A percentile compares a stretch with the other conserved stretches of the same genome.
phyloP scores from a whole-genome alignment of 441 rosid genomes.

The Biscutella laevigata region DNA sequence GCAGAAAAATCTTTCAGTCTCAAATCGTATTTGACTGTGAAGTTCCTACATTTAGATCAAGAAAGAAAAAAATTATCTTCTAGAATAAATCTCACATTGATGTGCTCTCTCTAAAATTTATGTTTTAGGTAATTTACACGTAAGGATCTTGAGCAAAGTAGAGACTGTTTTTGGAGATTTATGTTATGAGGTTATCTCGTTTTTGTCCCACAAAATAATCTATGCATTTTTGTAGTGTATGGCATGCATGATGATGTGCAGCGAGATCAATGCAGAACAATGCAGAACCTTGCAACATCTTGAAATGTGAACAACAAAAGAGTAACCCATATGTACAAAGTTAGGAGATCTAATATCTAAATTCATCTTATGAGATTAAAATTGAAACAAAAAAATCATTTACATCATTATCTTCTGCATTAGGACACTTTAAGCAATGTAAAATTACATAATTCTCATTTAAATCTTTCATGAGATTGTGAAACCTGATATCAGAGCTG shows the following conservation, averaged over 20 bases:
- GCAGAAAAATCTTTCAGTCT: constrained; percentile 41
- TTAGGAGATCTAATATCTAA: background rate
- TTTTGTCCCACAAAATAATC: constrained; percentile 34
- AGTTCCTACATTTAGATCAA: constrained; percentile 45
- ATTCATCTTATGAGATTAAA: background rate
- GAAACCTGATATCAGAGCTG: constrained; percentile 41
- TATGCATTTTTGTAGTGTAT: constrained; percentile 52
- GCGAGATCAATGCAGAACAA: constrained; percentile 48
- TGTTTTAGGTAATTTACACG: constrained; percentile 30
- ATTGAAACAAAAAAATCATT: background rate
- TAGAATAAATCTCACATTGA: background rate
- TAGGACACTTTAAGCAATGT: constrained; percentile 45
- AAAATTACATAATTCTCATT: constrained; percentile 53
- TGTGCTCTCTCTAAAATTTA: background rate
- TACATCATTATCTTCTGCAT: constrained; percentile 32
- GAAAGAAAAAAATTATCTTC: background rate
- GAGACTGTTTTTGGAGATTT: constrained; percentile 36
- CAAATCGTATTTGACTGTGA: constrained; percentile 55
- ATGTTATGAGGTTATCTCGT: constrained; percentile 27
- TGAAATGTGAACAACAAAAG: constrained; percentile 39
- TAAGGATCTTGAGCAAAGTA: constrained; percentile 43
- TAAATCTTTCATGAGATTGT: constrained; percentile 33
- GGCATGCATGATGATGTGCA: constrained; percentile 48
- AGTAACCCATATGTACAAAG: background rate
- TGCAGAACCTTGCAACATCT: constrained; percentile 38